A percentile compares a stretch with the other conserved stretches of the same genome.
Conservation (phyloP, 768 basidiomycete species). For the Boletus fagicola region DNA sequence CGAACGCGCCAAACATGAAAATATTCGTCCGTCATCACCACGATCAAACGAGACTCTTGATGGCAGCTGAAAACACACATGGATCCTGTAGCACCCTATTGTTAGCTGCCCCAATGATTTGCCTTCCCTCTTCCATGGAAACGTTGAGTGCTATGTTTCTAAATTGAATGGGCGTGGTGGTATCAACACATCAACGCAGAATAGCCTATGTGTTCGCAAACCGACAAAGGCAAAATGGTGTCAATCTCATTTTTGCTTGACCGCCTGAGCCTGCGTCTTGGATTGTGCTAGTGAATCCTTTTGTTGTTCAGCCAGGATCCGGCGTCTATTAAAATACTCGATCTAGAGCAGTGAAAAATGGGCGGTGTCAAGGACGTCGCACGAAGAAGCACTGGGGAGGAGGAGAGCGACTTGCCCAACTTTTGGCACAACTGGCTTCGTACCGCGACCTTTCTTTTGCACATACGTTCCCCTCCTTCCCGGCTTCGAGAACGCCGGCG, state of each 20-base stretch:
- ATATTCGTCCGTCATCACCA: not conserved
- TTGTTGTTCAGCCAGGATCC: slow-evolving; percentile 78
- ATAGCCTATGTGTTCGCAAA: not conserved
- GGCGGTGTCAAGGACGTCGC: not conserved
- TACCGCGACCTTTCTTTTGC: slow-evolving; percentile 55
- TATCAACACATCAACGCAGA: slow-evolving; percentile 4
- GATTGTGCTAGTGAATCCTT: slow-evolving; percentile 61
- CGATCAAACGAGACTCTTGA: slow-evolving; percentile 6
- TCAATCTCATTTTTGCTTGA: slow-evolving; percentile 22
- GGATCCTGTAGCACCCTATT: not conserved
- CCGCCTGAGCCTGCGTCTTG: slow-evolving; percentile 36
- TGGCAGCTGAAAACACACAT: not conserved
- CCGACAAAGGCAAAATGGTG: not conserved
- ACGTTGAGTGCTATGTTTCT: not conserved
- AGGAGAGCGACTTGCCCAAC: slow-evolving; percentile 67
- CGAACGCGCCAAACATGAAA: not conserved
- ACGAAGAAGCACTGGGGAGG: not conserved
- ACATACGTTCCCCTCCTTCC: slow-evolving; percentile 67
- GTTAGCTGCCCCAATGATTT: not conserved
- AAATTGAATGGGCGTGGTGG: not conserved
- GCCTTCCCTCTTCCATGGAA: not conserved
- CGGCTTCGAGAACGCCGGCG: slow-evolving; percentile 65
- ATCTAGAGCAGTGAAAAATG: slow-evolving; percentile 49
- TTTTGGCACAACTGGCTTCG: slow-evolving; percentile 75
- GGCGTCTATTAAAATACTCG: slow-evolving; percentile 91